Conservation (phyloP, 306 rosid species). For the Lupinus albus region DNA sequence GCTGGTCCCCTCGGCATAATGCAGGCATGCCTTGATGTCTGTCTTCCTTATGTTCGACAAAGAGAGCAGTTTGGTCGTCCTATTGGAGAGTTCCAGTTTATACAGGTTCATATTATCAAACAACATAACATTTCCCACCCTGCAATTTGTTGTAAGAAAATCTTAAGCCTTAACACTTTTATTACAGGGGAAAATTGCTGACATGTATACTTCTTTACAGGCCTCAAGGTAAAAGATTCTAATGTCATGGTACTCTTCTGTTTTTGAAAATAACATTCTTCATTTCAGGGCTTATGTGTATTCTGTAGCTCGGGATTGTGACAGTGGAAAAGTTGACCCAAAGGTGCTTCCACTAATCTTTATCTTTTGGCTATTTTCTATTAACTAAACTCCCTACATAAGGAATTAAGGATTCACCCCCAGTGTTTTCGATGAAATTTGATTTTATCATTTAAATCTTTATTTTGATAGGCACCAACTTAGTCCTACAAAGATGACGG, state of each 20-base stretch:
- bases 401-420: too few species aligned
- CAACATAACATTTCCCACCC: conserved; percentile 1
- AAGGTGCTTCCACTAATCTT: conserved; percentile 53
- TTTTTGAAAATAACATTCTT: conserved; percentile 24
- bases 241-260: conserved; percentile 23
- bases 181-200: conserved; percentile 89
- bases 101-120: conserved; percentile 62
- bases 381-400: not conserved
- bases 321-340: conserved; percentile 74
- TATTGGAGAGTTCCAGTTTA: conserved; percentile 94
- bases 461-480: too few species aligned
- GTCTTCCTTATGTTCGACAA: conserved; percentile 86
- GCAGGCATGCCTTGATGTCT: conserved; percentile 94
- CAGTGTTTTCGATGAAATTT: too few species aligned
- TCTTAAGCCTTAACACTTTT: conserved; percentile 27
- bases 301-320: conserved; percentile 96
- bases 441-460: too few species aligned
- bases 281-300: conserved; percentile 82
- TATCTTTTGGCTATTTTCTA: conserved; percentile 1
- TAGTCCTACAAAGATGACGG: too few species aligned
- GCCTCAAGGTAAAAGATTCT: conserved; percentile 72
- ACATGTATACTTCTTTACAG: conserved; percentile 89
- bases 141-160: conserved; percentile 6
- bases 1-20: conserved; percentile 90
- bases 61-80: conserved; percentile 97